Percentiles rank a stretch among this genome's conserved stretches.
Conservation (phyloP, 495 filamentous ascomycete genomes). For the Aspergillus leporis region DNA sequence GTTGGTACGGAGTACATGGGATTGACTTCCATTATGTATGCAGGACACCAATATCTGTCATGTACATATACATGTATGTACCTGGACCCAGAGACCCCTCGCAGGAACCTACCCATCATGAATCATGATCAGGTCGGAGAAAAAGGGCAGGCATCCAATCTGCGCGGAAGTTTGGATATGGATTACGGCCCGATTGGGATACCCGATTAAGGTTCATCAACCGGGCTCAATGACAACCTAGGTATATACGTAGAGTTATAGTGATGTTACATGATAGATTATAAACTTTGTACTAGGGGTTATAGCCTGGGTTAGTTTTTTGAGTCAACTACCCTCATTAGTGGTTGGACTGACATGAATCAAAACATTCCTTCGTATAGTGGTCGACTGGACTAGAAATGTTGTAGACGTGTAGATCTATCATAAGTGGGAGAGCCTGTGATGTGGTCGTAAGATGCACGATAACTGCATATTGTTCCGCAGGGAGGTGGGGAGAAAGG, state of each 20-base stretch:
- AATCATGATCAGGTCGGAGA: conserved; percentile 19
- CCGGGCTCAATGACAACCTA: neutral
- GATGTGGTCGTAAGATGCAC: neutral
- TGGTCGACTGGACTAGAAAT: neutral
- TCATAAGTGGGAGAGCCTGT: neutral
- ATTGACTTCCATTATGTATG: neutral
- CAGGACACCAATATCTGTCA: neutral
- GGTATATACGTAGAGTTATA: no score
- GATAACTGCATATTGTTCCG: neutral
- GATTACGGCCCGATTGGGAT: neutral
- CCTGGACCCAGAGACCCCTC: conserved; percentile 2
- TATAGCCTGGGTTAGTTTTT: neutral
- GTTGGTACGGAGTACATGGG: neutral
- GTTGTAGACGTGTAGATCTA: conserved; percentile 13
- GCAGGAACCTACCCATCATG: conserved; percentile 8
- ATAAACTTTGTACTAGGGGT: neutral
- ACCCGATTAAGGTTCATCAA: neutral
- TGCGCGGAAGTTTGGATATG: neutral
- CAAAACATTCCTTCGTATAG: neutral
- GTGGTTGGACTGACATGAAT: neutral
- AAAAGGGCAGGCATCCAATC: conserved; percentile 4
- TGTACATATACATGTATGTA: conserved; percentile 5
- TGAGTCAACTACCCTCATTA: neutral
- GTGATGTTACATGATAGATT: neutral
- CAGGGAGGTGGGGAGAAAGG: neutral